A percentile compares a stretch with the other conserved stretches of the same genome.
Evolutionary conservation across 1,284 basidiomycete species (phyloP).

Genomic region (Tremellales sp.): DNA sequence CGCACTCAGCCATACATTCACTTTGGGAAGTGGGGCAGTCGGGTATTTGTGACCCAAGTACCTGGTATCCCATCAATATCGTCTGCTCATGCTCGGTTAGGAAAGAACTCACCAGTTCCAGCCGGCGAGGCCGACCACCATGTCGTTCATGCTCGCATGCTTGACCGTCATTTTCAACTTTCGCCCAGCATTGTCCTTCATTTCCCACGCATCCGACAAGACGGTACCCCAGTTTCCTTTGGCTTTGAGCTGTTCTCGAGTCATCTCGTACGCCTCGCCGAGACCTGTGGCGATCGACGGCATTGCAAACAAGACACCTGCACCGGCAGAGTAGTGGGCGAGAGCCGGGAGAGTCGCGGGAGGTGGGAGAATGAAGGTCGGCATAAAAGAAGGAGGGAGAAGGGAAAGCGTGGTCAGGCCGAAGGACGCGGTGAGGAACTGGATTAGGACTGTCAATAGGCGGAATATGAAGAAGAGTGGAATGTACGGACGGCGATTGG

Average conservation of each 20-base stretch:
- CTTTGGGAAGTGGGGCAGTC: slow-evolving; percentile 21
- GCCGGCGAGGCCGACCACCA: slow-evolving; percentile 32
- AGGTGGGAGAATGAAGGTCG: slow-evolving; percentile 22
- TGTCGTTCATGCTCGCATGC: slow-evolving; percentile 40
- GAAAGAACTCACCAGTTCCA: slow-evolving; percentile 32
- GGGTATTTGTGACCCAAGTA: slow-evolving; percentile 27
- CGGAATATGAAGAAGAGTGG: not conserved
- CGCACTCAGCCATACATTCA: slow-evolving; percentile 20
- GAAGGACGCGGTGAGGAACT: slow-evolving; percentile 32
- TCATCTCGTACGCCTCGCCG: slow-evolving; percentile 35
- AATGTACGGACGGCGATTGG: slow-evolving; percentile 24
- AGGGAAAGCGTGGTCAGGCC: slow-evolving; percentile 24
- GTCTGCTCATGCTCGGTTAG: not conserved
- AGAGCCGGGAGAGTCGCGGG: slow-evolving; percentile 20
- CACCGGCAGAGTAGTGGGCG: slow-evolving; percentile 33
- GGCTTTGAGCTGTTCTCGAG: slow-evolving; percentile 21
- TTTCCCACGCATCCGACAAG: slow-evolving; percentile 22
- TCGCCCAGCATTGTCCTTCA: slow-evolving; percentile 26
- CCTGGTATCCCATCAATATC: slow-evolving; percentile 6
- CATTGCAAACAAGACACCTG: slow-evolving; percentile 28
- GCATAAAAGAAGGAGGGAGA: slow-evolving; percentile 20
- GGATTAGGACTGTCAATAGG: not conserved
- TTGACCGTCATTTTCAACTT: slow-evolving; percentile 38
- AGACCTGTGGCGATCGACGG: slow-evolving; percentile 36
- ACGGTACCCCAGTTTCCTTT: slow-evolving; percentile 26